These are phyloP conservation scores for Graphilbum fragrans DNA, from an alignment of 2,329 filamentous ascomycete genomes.

Conservation along the genomic window DNA sequence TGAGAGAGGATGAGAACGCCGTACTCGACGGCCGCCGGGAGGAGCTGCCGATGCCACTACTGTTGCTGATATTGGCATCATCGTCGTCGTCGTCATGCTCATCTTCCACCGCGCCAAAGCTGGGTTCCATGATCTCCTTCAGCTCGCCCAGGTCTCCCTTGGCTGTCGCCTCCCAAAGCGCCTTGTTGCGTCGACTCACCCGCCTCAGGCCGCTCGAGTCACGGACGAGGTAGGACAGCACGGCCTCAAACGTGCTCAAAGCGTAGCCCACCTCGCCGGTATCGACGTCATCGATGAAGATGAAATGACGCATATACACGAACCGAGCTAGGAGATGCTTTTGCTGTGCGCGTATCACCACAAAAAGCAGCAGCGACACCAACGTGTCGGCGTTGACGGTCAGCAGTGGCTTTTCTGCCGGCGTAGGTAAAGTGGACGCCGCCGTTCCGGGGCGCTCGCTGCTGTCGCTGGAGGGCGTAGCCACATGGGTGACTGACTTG, in stretches of 20 bases:
- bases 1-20: conserved; percentile 30
- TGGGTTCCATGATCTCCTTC: conserved; percentile 67
- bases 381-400: conserved; percentile 77
- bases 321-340: conserved; percentile 79
- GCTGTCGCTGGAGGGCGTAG: conserved; percentile 12
- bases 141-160: conserved; percentile 67
- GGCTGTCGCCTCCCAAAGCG: conserved; percentile 76
- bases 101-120: conserved; percentile 31
- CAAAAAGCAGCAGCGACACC: conserved; percentile 80
- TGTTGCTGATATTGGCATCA: conserved; percentile 9
- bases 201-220: conserved; percentile 73
- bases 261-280: conserved; percentile 94
- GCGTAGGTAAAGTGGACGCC: conserved; percentile 5
- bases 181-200: conserved; percentile 75
- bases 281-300: conserved; percentile 96
- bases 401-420: conserved; percentile 40
- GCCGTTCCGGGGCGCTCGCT: background rate
- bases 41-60: background rate
- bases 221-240: conserved; percentile 72
- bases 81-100: conserved; percentile 23
- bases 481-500: conserved; percentile 66
- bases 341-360: conserved; percentile 84
- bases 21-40: conserved; percentile 22
- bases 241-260: conserved; percentile 88
- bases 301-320: conserved; percentile 93